phyloP scores from a whole-genome alignment of 2,329 filamentous ascomycete genomes.

The Clonostachys chloroleuca region DNA sequence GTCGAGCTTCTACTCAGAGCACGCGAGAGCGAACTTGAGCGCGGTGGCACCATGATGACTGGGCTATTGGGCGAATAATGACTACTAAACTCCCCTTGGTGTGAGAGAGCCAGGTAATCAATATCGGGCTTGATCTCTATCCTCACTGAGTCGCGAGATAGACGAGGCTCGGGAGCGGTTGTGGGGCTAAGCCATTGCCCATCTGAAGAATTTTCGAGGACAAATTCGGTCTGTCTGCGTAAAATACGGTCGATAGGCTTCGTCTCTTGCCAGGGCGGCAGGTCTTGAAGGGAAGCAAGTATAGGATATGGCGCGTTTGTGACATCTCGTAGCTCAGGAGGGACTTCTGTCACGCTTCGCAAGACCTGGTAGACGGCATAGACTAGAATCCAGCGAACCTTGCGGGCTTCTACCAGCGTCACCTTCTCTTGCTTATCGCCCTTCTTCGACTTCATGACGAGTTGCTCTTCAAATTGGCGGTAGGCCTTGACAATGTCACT shows the following conservation, averaged over 20 bases:
- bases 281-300: constrained; percentile 30
- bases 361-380: constrained; percentile 73
- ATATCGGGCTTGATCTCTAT: constrained; percentile 51
- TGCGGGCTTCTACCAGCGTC: constrained; percentile 61
- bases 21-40: constrained; percentile 21
- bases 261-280: constrained; percentile 38
- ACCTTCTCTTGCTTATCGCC: constrained; percentile 50
- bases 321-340: constrained; percentile 55
- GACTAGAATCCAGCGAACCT: constrained; percentile 73
- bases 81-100: constrained; percentile 13
- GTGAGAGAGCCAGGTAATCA: constrained; percentile 45
- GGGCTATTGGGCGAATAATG: constrained; percentile 6
- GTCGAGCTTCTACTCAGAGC: constrained; percentile 23
- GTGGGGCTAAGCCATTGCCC: neutral
- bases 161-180: too few relatives aligned
- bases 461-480: constrained; percentile 62
- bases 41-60: constrained; percentile 8
- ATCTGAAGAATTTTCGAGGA: constrained; percentile 3
- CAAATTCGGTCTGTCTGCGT: constrained; percentile 16
- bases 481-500: constrained; percentile 64
- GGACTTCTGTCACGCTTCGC: constrained; percentile 55
- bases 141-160: constrained; percentile 1
- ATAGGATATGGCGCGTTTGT: constrained; percentile 53
- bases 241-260: constrained; percentile 14
- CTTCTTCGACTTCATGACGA: constrained; percentile 41